Evolutionary conservation across 148 eudicot species (phyloP).

Genomic region (Cornus kousa): DNA sequence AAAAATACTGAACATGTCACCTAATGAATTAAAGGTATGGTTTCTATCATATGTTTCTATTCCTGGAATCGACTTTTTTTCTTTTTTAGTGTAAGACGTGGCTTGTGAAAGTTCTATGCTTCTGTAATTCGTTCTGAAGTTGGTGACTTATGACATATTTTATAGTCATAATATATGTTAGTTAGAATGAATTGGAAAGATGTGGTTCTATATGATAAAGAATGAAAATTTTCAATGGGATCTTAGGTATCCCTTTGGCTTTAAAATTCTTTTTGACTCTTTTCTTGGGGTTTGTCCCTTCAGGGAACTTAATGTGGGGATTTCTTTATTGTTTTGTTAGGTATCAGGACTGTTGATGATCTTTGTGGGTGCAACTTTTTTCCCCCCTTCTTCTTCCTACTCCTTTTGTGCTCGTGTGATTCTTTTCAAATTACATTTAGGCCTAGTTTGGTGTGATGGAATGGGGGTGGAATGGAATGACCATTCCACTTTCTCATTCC

Average conservation of each 20-base stretch:
- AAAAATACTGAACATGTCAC: constrained; percentile 79
- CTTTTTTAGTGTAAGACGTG: background rate
- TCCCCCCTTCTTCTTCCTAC: background rate
- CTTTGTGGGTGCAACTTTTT: background rate
- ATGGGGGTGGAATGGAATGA: no score
- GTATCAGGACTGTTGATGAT: background rate
- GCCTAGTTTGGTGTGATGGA: no score
- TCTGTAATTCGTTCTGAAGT: background rate
- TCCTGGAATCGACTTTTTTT: background rate
- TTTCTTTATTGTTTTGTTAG: no score
- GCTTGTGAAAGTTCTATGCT: background rate
- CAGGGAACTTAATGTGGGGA: no score
- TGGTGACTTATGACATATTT: background rate
- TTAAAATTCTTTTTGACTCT: background rate
- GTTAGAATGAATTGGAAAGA: background rate
- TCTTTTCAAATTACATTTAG: background rate
- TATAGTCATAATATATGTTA: no score
- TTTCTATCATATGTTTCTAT: background rate
- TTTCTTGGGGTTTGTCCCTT: background rate
- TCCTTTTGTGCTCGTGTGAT: background rate
- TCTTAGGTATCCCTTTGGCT: background rate
- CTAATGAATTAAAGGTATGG: constrained; percentile 78
- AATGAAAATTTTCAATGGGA: background rate
- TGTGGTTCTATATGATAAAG: no score
- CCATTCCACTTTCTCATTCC: no score